Conservation (phyloP, 2,329 filamentous ascomycete genomes). For the Aotearoamyces nothofagi region DNA sequence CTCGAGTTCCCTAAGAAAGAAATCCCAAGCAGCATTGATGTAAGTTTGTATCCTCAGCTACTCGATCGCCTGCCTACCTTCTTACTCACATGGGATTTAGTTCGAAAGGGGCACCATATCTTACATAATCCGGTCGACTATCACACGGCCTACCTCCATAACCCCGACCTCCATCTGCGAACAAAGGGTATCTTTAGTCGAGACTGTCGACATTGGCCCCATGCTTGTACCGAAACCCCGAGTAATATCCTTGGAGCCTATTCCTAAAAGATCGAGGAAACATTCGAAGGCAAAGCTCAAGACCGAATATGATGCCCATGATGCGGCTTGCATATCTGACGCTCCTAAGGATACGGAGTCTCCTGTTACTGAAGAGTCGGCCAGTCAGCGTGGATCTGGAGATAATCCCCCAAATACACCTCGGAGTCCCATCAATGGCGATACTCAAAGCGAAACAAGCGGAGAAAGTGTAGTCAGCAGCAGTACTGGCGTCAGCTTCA, state of each 20-base stretch:
- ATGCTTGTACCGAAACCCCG: conserved; percentile 62
- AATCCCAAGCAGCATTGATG: conserved; percentile 87
- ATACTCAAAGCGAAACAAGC: conserved; percentile 53
- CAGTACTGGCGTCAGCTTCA: conserved; percentile 28
- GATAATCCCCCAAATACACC: conserved; percentile 27
- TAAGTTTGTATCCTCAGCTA: conserved; percentile 31
- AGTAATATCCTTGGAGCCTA: conserved; percentile 75
- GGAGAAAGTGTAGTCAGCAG: conserved; percentile 39
- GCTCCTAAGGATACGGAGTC: conserved; percentile 7
- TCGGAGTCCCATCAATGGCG: conserved; percentile 30
- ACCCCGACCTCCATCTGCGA: conserved; percentile 68
- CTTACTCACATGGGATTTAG: conserved; percentile 29
- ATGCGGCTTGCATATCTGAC: conserved; percentile 12
- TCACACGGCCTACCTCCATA: conserved; percentile 81
- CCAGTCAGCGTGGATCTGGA: conserved; percentile 17
- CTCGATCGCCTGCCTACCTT: background rate
- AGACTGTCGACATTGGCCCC: conserved; percentile 71
- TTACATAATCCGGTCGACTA: conserved; percentile 78
- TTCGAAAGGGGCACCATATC: conserved; percentile 91
- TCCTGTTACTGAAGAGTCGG: conserved; percentile 17
- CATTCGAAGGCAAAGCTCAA: conserved; percentile 7
- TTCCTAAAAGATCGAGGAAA: conserved; percentile 53
- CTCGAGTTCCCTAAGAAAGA: conserved; percentile 52
- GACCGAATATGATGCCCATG: conserved; percentile 9
- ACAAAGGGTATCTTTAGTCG: conserved; percentile 62